A percentile compares a stretch with the other conserved stretches of the same genome.
Conservation (phyloP, 768 basidiomycete genomes). For the Auriscalpium vulgare region DNA sequence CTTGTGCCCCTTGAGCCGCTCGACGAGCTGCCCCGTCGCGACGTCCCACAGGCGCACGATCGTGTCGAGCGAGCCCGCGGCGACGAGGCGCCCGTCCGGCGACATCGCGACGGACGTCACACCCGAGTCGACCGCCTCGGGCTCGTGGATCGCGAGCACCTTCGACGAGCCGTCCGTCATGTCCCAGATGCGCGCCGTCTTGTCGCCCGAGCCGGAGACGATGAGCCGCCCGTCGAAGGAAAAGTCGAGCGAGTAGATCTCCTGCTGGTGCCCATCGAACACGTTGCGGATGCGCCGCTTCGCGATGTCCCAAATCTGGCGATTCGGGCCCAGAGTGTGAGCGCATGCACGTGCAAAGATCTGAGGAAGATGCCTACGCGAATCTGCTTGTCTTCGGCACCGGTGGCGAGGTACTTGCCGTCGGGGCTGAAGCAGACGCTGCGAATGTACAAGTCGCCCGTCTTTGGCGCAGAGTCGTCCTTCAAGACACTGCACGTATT, state of each 20-base stretch:
- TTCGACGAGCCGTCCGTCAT: constrained; percentile 39
- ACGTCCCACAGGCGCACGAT: constrained; percentile 73
- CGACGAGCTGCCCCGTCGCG: constrained; percentile 43
- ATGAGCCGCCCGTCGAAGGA: constrained; percentile 79
- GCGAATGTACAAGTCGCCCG: constrained; percentile 83
- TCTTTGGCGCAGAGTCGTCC: constrained; percentile 66
- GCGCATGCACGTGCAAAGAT: neutral
- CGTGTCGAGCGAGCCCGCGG: constrained; percentile 51
- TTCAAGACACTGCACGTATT: constrained; percentile 50
- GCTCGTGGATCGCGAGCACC: constrained; percentile 40
- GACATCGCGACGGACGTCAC: constrained; percentile 55
- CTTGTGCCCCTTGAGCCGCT: constrained; percentile 50
- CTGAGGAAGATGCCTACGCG: constrained; percentile 43
- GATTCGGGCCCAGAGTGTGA: neutral
- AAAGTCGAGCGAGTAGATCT: constrained; percentile 92
- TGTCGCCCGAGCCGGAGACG: constrained; percentile 84
- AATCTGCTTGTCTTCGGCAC: constrained; percentile 89
- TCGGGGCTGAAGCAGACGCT: constrained; percentile 77
- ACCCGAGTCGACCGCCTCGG: constrained; percentile 47
- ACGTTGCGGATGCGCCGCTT: constrained; percentile 70
- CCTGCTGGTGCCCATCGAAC: constrained; percentile 86
- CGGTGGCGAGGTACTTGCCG: constrained; percentile 64
- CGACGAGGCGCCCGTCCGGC: constrained; percentile 50
- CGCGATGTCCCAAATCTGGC: constrained; percentile 86
- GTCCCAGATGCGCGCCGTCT: constrained; percentile 55